Percentiles rank a stretch among this genome's conserved stretches.
Evolutionary conservation across 805 yeast genomes (phyloP).

Genomic region (Hanseniaspora pseudoguilliermondii): DNA sequence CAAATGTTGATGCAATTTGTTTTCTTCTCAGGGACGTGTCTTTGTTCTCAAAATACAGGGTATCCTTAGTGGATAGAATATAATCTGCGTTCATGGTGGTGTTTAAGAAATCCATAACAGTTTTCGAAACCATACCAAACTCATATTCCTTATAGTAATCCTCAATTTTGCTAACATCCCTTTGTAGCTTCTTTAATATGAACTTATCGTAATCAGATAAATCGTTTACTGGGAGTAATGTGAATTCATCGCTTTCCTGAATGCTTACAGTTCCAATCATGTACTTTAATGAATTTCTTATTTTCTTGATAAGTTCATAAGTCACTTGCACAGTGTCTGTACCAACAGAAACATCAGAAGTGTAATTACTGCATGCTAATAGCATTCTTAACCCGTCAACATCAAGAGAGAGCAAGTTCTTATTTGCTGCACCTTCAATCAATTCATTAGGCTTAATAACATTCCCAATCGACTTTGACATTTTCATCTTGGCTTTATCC

Average conservation of each 20-base stretch:
- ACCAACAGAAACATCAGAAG: conserved; percentile 66
- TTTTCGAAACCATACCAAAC: conserved; percentile 58
- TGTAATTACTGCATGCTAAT: conserved; percentile 80
- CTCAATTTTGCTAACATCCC: conserved; percentile 21
- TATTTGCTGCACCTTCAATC: conserved; percentile 44
- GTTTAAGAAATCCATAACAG: conserved; percentile 59
- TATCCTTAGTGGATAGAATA: conserved; percentile 76
- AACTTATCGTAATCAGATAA: conserved; percentile 46
- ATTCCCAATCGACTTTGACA: conserved; percentile 91
- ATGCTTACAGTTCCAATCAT: conserved; percentile 57
- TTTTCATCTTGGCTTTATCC: conserved; percentile 74
- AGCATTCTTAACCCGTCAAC: conserved; percentile 83
- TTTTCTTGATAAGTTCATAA: conserved; percentile 66
- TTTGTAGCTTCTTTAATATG: conserved; percentile 40
- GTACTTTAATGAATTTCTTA: conserved; percentile 69
- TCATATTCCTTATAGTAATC: conserved; percentile 43
- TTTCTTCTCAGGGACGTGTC: conserved; percentile 18
- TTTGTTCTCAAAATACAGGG: conserved; percentile 56
- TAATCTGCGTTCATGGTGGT: conserved; percentile 67
- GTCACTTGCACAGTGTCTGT: conserved; percentile 61
- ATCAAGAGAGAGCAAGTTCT: conserved; percentile 53
- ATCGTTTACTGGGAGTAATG: conserved; percentile 30
- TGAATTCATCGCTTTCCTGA: conserved; percentile 28
- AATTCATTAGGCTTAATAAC: conserved; percentile 57
- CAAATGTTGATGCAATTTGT: conserved; percentile 51